These are phyloP conservation scores for Dryas alaskensis DNA, from an alignment of 306 rosid species.

Conservation along the genomic window DNA sequence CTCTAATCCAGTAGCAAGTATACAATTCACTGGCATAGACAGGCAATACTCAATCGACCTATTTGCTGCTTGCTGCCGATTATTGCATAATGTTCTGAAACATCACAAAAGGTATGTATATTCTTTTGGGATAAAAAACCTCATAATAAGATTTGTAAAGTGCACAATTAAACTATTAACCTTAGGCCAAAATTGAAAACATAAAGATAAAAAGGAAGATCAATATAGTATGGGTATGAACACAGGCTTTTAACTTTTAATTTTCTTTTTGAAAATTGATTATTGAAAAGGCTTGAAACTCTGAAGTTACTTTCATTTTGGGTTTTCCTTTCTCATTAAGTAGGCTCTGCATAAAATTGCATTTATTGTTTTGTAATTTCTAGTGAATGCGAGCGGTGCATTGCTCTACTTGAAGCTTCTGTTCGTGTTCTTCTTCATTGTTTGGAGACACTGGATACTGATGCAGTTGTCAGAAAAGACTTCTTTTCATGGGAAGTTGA, in stretches of 20 bases:
- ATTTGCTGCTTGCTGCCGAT: slow-evolving; percentile 74
- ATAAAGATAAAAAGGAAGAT: background rate
- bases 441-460: slow-evolving; percentile 60
- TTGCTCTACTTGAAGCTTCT: slow-evolving; percentile 76
- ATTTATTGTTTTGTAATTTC: slow-evolving; percentile 23
- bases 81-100: slow-evolving; percentile 59
- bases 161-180: background rate
- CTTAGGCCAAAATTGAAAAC: background rate
- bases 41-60: slow-evolving; percentile 57
- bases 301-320: background rate
- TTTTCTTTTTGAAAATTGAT: background rate
- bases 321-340: background rate
- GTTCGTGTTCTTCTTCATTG: slow-evolving; percentile 70
- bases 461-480: slow-evolving; percentile 34
- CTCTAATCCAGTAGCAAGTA: slow-evolving; percentile 39
- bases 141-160: background rate
- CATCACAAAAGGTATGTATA: slow-evolving; percentile 67
- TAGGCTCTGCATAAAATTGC: background rate
- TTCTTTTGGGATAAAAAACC: background rate
- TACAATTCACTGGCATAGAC: slow-evolving; percentile 38
- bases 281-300: background rate
- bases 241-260: background rate
- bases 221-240: background rate
- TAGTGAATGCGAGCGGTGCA: slow-evolving; percentile 66
- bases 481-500: slow-evolving; percentile 67